Conservation (phyloP, 1,284 basidiomycete species). For the Xerocomus minutiporus region DNA sequence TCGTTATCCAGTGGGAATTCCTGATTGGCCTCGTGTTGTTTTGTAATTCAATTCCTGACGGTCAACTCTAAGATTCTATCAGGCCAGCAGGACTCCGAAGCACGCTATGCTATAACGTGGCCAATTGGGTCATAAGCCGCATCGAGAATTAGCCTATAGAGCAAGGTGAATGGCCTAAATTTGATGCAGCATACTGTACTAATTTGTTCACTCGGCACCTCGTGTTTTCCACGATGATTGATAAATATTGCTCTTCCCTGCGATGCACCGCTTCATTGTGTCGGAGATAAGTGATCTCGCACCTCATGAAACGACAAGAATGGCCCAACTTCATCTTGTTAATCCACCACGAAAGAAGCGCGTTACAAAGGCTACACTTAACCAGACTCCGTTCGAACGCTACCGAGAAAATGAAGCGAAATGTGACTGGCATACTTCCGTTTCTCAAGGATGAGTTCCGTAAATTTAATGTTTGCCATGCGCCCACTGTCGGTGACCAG, state of each 20-base stretch:
- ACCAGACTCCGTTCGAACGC: slow-evolving; percentile 1
- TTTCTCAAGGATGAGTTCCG: slow-evolving; percentile 6
- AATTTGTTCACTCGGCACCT: slow-evolving; percentile 22
- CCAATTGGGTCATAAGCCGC: slow-evolving; percentile 8
- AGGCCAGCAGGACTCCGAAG: slow-evolving; percentile 6
- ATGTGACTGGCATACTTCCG: slow-evolving; percentile 1
- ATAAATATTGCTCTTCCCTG: slow-evolving; percentile 22
- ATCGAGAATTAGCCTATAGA: slow-evolving; percentile 3
- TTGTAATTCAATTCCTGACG: slow-evolving; percentile 14
- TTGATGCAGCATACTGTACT: slow-evolving; percentile 7
- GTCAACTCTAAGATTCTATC: slow-evolving; percentile 16
- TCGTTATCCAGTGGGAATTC: slow-evolving; percentile 10
- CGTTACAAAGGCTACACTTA: slow-evolving; percentile 6
- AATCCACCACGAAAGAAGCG: slow-evolving; percentile 19
- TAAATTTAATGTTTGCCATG: slow-evolving; percentile 13
- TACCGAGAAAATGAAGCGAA: slow-evolving; percentile 1
- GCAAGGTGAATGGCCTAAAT: slow-evolving; percentile 13
- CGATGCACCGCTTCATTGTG: slow-evolving; percentile 28
- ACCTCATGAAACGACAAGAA: slow-evolving; percentile 18
- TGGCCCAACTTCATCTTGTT: slow-evolving; percentile 13
- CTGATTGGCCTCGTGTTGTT: slow-evolving; percentile 23
- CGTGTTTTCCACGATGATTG: slow-evolving; percentile 31
- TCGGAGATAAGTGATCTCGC: slow-evolving; percentile 30
- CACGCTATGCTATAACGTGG: slow-evolving; percentile 2
- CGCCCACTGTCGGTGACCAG: slow-evolving; percentile 9